Base-by-base conservation (phyloP, 2,329 filamentous ascomycete species). In the Cylindrodendrum hubeiense region DNA sequence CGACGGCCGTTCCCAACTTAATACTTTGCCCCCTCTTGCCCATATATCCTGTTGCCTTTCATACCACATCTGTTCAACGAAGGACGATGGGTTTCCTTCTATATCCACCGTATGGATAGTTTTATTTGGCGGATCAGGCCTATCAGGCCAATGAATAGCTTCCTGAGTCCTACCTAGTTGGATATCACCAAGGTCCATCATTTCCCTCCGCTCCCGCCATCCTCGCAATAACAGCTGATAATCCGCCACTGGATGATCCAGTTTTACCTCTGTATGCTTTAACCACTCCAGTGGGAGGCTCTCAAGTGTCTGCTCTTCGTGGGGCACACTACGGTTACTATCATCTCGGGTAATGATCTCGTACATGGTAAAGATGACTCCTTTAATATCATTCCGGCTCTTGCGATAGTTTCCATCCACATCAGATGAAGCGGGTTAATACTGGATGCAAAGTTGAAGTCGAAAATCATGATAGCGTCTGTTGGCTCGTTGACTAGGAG, bases 321-420 rank as follows among this genome's bases (percentile, higher is more conserved):
- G 72, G 6, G 70, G 68, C 2, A 75, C 21, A 15, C 33, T 52
- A 9, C 75, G 69, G 44, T 73, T 64, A 50, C 49, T 64, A 12
- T 65, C 24, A 28, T 80, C 75, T 15, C 70, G 68, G 7, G 79
- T 81, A 44, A 81, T 79, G 33, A 81, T 75, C 67, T 80, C 79
- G 63, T 81, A 80, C 7, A 70, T 9, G 4, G 78, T 80, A 54
- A 79, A 80, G 30, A 79, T 66, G 13, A 79, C 75, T 15, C 78
- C 77, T 21, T 75, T 78, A n/a, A 79, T 63, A 62, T 81, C 79
- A 52, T 78, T 73, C 4, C 75, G 71, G 13, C 70, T 49, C 43
- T 72, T 59, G 1, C 13, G 2, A 21, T 71, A 72, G 2, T 19
- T 17, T 47, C 67, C 53, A 0, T 53, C 54, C 52, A 56, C 63